These are phyloP conservation scores for Pichia sp. DNA, from an alignment of 1,139 yeast species.

Conservation along the genomic window DNA sequence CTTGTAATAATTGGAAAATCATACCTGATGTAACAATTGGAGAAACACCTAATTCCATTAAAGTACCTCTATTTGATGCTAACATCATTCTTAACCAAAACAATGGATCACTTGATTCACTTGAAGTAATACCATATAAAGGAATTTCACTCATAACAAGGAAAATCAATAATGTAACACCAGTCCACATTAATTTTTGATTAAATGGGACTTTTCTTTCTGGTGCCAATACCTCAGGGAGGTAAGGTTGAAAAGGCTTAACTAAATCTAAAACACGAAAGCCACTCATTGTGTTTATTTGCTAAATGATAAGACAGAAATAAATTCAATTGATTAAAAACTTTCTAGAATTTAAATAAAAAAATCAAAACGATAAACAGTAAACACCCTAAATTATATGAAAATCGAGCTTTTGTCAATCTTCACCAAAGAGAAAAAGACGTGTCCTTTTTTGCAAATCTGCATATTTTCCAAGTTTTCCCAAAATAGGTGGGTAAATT, in stretches of 20 bases:
- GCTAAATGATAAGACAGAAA: too few relatives aligned
- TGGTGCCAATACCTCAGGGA: conserved; percentile 96
- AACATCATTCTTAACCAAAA: conserved; percentile 98
- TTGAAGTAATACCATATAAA: conserved; percentile 87
- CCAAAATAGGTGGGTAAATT: too few relatives aligned
- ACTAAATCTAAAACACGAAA: conserved; percentile 88
- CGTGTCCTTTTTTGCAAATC: background rate
- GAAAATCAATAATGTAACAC: conserved; percentile 86
- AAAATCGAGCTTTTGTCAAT: too few relatives aligned
- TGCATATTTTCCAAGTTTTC: background rate
- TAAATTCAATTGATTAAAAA: background rate
- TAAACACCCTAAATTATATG: too few relatives aligned
- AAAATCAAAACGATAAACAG: too few relatives aligned
- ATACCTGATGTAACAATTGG: conserved; percentile 87
- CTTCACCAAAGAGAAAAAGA: background rate
- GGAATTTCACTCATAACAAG: conserved; percentile 97
- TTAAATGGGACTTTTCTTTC: conserved; percentile 91
- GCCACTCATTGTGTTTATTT: conserved; percentile 10
- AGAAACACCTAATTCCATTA: conserved; percentile 89
- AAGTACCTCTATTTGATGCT: conserved; percentile 95
- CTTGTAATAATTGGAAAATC: conserved; percentile 96
- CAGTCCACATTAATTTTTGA: conserved; percentile 97
- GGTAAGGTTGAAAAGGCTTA: conserved; percentile 87
- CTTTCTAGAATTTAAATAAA: too few relatives aligned
- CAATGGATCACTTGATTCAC: conserved; percentile 89